Conservation (phyloP, 2,329 filamentous ascomycete species). For the Sordariomycetes sp. region DNA sequence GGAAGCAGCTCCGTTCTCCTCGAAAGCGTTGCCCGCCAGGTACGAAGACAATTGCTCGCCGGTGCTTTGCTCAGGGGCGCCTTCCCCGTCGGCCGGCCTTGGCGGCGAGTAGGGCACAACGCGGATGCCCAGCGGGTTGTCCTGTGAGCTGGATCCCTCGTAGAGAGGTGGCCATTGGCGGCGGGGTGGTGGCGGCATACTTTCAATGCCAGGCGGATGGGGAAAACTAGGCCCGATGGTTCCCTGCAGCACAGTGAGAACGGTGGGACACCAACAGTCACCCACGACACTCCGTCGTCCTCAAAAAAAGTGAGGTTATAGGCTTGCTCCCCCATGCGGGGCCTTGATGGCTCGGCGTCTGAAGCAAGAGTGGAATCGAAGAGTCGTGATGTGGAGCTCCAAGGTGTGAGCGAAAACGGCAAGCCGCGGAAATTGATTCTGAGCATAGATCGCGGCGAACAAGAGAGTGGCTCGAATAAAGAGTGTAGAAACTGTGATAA, state of each 20-base stretch:
- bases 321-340: neutral
- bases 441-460: neutral
- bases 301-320: neutral
- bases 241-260: neutral
- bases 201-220: neutral
- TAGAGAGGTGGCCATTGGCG: constrained; percentile 20
- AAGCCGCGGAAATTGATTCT: neutral
- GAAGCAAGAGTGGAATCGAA: neutral
- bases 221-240: neutral
- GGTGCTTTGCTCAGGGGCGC: constrained; percentile 10
- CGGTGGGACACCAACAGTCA: neutral
- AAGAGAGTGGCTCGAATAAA: neutral
- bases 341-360: neutral
- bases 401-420: neutral
- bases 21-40: neutral
- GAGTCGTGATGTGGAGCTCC: neutral
- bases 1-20: neutral
- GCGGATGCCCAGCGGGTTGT: constrained; percentile 28
- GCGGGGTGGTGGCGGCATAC: constrained; percentile 10
- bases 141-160: constrained; percentile 21
- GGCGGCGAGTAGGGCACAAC: constrained; percentile 35
- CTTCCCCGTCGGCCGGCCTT: constrained; percentile 16
- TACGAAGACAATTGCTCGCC: constrained; percentile 1
- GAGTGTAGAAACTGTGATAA: neutral
- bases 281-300: neutral